phyloP scores from a whole-genome alignment of 345 rosid genomes.

The Hevea brasiliensis region DNA sequence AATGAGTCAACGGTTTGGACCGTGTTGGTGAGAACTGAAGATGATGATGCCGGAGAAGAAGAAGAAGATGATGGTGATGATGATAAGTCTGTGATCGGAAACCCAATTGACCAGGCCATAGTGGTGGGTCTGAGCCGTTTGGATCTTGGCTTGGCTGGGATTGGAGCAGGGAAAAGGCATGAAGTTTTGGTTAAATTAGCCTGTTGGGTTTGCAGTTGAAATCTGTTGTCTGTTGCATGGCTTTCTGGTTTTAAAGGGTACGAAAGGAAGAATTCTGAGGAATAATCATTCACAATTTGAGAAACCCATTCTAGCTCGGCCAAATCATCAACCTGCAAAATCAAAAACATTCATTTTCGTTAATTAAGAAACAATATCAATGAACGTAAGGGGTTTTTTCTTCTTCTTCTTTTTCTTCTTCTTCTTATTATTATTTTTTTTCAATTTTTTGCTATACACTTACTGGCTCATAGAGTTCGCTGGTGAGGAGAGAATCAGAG shows the following conservation, averaged over 20 bases:
- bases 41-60: slow-evolving; percentile 25
- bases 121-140: slow-evolving; percentile 39
- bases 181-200: slow-evolving; percentile 17
- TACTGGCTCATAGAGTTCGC: slow-evolving; percentile 46
- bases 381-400: neutral
- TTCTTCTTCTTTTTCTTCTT: too few relatives aligned
- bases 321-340: slow-evolving; percentile 42
- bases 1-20: slow-evolving; percentile 2
- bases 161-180: slow-evolving; percentile 19
- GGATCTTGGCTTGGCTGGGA: slow-evolving; percentile 51
- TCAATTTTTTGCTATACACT: neutral
- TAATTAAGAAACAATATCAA: neutral
- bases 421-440: too few relatives aligned
- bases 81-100: slow-evolving; percentile 29
- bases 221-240: neutral
- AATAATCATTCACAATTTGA: slow-evolving; percentile 51
- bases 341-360: neutral
- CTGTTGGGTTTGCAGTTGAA: neutral
- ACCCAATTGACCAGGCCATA: slow-evolving; percentile 35
- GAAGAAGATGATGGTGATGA: slow-evolving; percentile 21
- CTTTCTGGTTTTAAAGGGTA: slow-evolving; percentile 18
- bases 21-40: neutral
- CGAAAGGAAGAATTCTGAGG: slow-evolving; percentile 28
- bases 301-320: slow-evolving; percentile 63
- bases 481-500: slow-evolving; percentile 29